phyloP scores from a whole-genome alignment of 202 grass and related monocot species.

The Zoysia matrella region DNA sequence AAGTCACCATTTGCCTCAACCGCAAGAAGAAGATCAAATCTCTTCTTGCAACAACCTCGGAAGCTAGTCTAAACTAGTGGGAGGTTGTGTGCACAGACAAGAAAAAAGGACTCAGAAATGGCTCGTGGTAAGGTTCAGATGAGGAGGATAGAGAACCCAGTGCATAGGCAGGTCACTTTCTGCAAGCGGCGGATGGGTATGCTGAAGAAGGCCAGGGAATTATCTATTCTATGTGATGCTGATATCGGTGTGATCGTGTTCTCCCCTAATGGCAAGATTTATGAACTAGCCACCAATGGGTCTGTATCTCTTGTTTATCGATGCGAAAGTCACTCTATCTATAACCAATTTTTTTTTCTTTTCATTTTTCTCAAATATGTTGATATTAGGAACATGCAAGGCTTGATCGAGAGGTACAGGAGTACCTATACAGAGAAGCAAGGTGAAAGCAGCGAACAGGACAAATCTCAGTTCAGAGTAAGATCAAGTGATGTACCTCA shows the following conservation, averaged over 20 bases:
- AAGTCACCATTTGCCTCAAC: conserved; percentile 16
- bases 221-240: conserved; percentile 84
- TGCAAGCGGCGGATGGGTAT: conserved; percentile 80
- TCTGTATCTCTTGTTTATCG: conserved; percentile 33
- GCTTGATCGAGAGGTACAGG: conserved; percentile 81
- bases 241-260: conserved; percentile 83
- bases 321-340: background rate
- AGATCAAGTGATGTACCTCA: conserved; percentile 13
- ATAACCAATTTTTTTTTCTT: background rate
- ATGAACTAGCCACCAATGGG: conserved; percentile 90
- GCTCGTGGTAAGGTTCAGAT: conserved; percentile 93
- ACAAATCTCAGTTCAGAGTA: conserved; percentile 53
- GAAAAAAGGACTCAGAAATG: conserved; percentile 44
- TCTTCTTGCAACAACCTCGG: conserved; percentile 42
- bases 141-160: conserved; percentile 80
- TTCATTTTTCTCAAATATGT: conserved; percentile 18
- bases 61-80: conserved; percentile 53
- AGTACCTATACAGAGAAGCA: conserved; percentile 44
- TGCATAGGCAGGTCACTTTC: conserved; percentile 93
- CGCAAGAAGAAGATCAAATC: conserved; percentile 23
- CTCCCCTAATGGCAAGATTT: conserved; percentile 73
- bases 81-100: conserved; percentile 42
- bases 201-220: conserved; percentile 89
- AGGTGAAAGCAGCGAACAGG: conserved; percentile 43
- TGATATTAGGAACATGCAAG: conserved; percentile 72